Base-by-base conservation (phyloP, 768 basidiomycete genomes). In the Leccinum boreale region DNA sequence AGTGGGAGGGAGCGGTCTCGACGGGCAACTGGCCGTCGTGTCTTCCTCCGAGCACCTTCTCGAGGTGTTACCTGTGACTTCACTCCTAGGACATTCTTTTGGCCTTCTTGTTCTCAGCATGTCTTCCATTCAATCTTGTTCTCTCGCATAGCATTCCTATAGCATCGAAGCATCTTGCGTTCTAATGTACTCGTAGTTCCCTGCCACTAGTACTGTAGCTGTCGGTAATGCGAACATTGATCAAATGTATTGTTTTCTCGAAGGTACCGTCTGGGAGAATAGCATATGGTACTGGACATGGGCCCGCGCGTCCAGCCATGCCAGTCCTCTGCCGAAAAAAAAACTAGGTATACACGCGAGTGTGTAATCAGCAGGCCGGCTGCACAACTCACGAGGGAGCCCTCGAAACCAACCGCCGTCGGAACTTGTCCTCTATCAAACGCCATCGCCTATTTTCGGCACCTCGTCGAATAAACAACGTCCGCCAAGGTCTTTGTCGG, bases 11-110 rank as follows among this genome's bases (percentile, higher is more conserved):
- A 10, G 77, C 81, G 21, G 77, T 92, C 46, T 69, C 77, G 14
- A 75, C 73, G 31, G 83, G 81, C 10, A 83, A 85, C 58, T 92
- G 90, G 90, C 90, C 90, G 1, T 86, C 82, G 57, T 77, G 78
- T 54, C 80, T 92, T 50, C 89, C 90, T 35, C 90, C 90, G 1
- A 85, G 83, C 70, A 84, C 85, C 9, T 92, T 89, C 72, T 90
- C 90, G 53, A 82, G 89, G 62, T 92, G 89, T 69, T 92, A 90
- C 67, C 70, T 83, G 53, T 90, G 63, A 74, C 49, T 54, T 52
- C 57, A 31, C 19, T 35, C 50, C 50, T 31, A 39, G 50, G 35
- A 39, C 39, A 46, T 19, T 47, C 24, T 55, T 57, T 55, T 52
- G 47, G 50, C 55, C 56, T 64, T 66, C 53, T 70, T 67, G 58